phyloP scores from a whole-genome alignment of 345 rosid genomes.

The Eucalyptus curtisii region DNA sequence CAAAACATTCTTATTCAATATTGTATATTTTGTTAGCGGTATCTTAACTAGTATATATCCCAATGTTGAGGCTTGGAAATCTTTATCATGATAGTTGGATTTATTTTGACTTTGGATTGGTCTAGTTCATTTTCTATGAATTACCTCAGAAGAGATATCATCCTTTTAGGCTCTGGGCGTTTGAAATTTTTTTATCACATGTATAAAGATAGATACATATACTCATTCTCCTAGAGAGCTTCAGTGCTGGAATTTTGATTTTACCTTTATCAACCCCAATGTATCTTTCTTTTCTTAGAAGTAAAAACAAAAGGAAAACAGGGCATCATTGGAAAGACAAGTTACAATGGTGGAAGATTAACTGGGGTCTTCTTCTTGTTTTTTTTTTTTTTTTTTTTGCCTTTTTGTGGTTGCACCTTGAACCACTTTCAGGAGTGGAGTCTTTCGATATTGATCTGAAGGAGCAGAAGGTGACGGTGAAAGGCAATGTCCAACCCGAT shows the following conservation, averaged over 20 bases:
- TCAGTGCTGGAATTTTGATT: not conserved
- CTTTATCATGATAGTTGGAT: not conserved
- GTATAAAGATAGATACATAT: not conserved
- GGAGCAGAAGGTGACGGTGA: slow-evolving; percentile 81
- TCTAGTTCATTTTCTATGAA: not conserved
- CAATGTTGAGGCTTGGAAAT: not conserved
- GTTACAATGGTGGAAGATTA: not conserved
- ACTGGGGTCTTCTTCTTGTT: not conserved
- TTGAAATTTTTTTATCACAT: not conserved
- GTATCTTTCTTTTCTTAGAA: not conserved
- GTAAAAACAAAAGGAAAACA: not conserved
- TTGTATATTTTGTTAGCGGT: not conserved
- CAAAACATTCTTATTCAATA: not conserved
- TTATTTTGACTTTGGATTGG: not conserved
- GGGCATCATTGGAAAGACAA: not conserved
- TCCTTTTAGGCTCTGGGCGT: not conserved
- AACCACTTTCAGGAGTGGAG: slow-evolving; percentile 51
- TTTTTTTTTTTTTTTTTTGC: too few relatives aligned
- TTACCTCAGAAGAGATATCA: not conserved
- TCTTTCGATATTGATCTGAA: slow-evolving; percentile 59
- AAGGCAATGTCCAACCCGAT: slow-evolving; percentile 69
- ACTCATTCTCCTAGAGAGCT: not conserved
- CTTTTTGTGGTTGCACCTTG: not conserved
- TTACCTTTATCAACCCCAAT: not conserved
- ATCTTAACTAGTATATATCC: not conserved